phyloP scores from a whole-genome alignment of 2,329 filamentous ascomycete genomes.

The Orbilia javanica region DNA sequence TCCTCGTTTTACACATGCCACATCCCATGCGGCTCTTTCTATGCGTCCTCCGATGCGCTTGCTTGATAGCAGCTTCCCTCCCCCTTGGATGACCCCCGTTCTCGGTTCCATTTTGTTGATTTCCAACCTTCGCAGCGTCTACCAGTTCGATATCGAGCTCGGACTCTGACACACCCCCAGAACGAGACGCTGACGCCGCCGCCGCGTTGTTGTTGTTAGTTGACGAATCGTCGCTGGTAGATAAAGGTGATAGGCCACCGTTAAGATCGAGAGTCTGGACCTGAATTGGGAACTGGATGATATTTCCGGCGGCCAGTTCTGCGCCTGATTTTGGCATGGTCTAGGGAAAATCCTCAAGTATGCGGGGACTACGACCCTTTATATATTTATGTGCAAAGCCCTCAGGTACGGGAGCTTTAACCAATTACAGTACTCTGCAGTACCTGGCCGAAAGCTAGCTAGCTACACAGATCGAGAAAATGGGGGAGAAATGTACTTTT shows the following conservation, averaged over 20 bases:
- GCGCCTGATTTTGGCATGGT: slow-evolving; percentile 33
- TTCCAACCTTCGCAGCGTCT: not conserved
- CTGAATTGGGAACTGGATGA: slow-evolving; percentile 34
- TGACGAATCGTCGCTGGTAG: not conserved
- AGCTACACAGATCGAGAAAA: slow-evolving; percentile 16
- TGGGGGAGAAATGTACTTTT: not conserved
- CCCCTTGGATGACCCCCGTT: slow-evolving; percentile 22
- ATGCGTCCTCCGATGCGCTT: slow-evolving; percentile 51
- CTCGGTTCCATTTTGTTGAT: not conserved
- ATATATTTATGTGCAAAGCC: slow-evolving; percentile 7
- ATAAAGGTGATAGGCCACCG: not conserved
- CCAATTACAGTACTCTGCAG: slow-evolving; percentile 1
- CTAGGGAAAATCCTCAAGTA: not conserved
- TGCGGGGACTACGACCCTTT: not conserved
- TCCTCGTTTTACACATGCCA: slow-evolving; percentile 54
- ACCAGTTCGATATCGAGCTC: slow-evolving; percentile 47
- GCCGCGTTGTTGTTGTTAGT: not conserved
- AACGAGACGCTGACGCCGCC: not conserved
- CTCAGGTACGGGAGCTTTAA: not conserved
- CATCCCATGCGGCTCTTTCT: slow-evolving; percentile 56
- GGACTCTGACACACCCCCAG: slow-evolving; percentile 11
- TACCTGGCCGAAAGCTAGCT: not conserved
- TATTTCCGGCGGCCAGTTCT: slow-evolving; percentile 8
- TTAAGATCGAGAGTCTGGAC: slow-evolving; percentile 24
- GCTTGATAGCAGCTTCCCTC: slow-evolving; percentile 40